Percentiles rank a stretch among this genome's conserved stretches.
Evolutionary conservation across 2,329 filamentous ascomycete genomes (phyloP).

Genomic region (Ceratocystis diversiconidia): DNA sequence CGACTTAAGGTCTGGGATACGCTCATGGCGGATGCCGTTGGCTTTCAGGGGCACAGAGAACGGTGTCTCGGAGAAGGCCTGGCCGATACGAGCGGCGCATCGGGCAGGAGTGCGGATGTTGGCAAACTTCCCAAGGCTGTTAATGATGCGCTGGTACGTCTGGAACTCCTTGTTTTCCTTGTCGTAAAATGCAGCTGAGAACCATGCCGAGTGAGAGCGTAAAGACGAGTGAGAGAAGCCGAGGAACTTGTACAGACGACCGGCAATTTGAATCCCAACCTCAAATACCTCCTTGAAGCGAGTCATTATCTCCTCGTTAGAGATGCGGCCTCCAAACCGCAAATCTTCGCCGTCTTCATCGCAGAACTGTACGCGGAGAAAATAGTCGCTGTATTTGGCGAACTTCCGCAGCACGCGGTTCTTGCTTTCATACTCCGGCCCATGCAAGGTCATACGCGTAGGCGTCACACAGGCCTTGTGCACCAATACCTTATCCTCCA

Average conservation of each 20-base stretch:
- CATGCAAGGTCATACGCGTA: conserved; percentile 40
- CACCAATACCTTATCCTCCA: conserved; percentile 14
- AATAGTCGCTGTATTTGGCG: conserved; percentile 42
- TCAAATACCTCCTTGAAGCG: conserved; percentile 48
- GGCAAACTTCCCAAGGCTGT: conserved; percentile 35
- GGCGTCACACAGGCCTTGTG: conserved; percentile 41
- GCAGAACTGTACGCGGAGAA: conserved; percentile 56
- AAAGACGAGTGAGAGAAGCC: conserved; percentile 72
- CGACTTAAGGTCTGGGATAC: conserved; percentile 39
- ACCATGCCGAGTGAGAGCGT: conserved; percentile 56
- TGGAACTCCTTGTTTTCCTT: conserved; percentile 23
- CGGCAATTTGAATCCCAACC: conserved; percentile 48
- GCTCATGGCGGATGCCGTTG: conserved; percentile 24
- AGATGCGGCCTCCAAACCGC: conserved; percentile 30
- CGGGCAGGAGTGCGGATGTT: conserved; percentile 39
- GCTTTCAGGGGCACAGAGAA: conserved; percentile 40
- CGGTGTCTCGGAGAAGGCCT: conserved; percentile 62
- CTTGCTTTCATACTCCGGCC: conserved; percentile 51
- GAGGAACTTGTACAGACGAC: conserved; percentile 49
- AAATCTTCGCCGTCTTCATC: conserved; percentile 59
- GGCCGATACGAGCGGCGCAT: conserved; percentile 45
- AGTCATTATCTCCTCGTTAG: conserved; percentile 35
- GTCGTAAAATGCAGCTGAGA: conserved; percentile 35
- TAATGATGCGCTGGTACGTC: conserved; percentile 32
- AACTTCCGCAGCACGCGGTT: conserved; percentile 61